Base-by-base conservation (phyloP, 768 basidiomycete genomes). In the Auricularia cornea region DNA sequence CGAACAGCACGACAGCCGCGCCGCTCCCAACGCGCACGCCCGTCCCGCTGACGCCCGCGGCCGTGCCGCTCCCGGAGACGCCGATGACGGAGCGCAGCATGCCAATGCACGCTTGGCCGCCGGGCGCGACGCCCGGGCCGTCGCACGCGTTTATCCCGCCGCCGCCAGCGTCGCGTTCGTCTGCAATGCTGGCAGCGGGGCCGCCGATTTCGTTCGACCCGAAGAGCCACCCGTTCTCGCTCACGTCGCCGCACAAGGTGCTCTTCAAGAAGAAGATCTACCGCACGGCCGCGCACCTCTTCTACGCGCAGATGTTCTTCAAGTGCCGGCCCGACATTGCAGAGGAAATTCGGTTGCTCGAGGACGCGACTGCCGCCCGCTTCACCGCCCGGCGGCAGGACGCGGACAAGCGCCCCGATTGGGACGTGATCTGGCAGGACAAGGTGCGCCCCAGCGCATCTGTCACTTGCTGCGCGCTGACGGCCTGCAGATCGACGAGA, bases 401-500 rank as follows among this genome's bases (percentile, higher is more conserved):
- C 44, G 54, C 66, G 28, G 71, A 77, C 35, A 77, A 83, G n/a
- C 78, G 88, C 38, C 62, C 71, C 3, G 87, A 89, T 67, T 91
- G 89, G 86, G 77, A 79, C 0, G 64, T 72, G 3, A 76, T 81
- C 26, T 83, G 82, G 67, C 65, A 85, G 59, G 70, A 78, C 10
- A 76, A 72, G 68, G 89, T 87, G 68, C 26, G 52, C 60, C 11
- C 48, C 30, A 14, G 29, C n/a, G n/a, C n/a, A n/a, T n/a, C n/a
- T n/a, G n/a, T n/a, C n/a, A n/a, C n/a, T n/a, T n/a, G n/a, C n/a
- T n/a, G n/a, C n/a, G n/a, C n/a, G n/a, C n/a, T n/a, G n/a, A n/a
- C n/a, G n/a, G n/a, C n/a, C n/a, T n/a, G 52, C 63, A 89, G 89
- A 83, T 90, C 84, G 83, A 87, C 51, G 83, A 87, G 8, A 88